Conservation (phyloP, 495 filamentous ascomycete genomes). For the Xylaria curta region DNA sequence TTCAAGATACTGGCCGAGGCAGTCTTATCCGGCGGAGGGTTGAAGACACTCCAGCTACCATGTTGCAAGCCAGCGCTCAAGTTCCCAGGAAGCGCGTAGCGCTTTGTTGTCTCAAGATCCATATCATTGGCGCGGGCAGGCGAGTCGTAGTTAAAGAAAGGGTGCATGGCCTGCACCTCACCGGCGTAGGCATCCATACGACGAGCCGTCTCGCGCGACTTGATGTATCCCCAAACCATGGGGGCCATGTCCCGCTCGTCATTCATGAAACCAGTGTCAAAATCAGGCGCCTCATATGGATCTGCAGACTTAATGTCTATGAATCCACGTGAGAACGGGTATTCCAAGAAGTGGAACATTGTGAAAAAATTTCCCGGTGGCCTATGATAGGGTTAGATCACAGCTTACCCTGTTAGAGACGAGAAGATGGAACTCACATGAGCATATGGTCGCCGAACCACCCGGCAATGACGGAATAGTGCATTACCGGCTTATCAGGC, state of each 20-base stretch:
- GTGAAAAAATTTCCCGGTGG: slow-evolving; percentile 83
- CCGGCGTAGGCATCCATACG: slow-evolving; percentile 81
- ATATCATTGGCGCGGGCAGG: slow-evolving; percentile 72
- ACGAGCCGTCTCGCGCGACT: slow-evolving; percentile 80
- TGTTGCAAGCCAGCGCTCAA: slow-evolving; percentile 71
- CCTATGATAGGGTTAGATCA: slow-evolving; percentile 32
- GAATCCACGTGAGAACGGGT: slow-evolving; percentile 78
- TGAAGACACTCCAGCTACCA: slow-evolving; percentile 55
- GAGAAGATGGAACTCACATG: slow-evolving; percentile 45
- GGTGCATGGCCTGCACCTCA: slow-evolving; percentile 73
- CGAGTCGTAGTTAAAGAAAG: slow-evolving; percentile 71
- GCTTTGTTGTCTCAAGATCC: slow-evolving; percentile 74
- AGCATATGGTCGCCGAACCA: slow-evolving; percentile 75
- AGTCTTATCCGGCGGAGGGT: slow-evolving; percentile 50
- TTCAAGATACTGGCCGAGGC: slow-evolving; percentile 55
- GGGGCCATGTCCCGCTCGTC: slow-evolving; percentile 83
- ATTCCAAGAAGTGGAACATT: slow-evolving; percentile 88
- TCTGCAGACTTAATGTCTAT: slow-evolving; percentile 75
- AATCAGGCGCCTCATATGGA: slow-evolving; percentile 77
- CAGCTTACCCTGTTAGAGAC: background rate
- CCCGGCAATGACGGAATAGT: slow-evolving; percentile 73
- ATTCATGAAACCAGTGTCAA: slow-evolving; percentile 87
- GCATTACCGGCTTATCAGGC: slow-evolving; percentile 88
- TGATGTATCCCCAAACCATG: slow-evolving; percentile 88
- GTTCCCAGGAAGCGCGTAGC: slow-evolving; percentile 76